Evolutionary conservation across 139 green algal species (phyloP).

Genomic region (Chlamydomonas sp.): DNA sequence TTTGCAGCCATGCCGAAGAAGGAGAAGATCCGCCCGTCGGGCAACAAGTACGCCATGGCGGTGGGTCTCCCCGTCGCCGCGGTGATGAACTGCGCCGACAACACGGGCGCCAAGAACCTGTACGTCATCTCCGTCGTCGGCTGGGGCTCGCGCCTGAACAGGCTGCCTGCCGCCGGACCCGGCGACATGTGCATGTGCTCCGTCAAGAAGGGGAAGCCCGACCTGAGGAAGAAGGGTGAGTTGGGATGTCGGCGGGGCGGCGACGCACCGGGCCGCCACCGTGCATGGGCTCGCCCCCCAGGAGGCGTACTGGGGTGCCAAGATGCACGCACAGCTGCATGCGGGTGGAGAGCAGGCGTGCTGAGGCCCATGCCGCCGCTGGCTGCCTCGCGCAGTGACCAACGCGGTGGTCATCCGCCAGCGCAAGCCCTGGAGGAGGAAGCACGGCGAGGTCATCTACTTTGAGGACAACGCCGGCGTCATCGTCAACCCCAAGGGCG

Average conservation of each 20-base stretch:
- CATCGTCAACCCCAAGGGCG: conserved; percentile 99
- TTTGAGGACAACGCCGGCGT: conserved; percentile 99
- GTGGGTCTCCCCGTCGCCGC: conserved; percentile 92
- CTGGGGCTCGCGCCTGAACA: conserved; percentile 92
- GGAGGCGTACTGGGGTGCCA: too few relatives aligned
- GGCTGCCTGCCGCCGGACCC: conserved; percentile 75
- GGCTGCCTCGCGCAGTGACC: conserved; percentile 52
- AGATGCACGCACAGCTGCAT: too few relatives aligned
- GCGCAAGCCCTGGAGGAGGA: conserved; percentile 95
- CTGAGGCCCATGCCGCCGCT: too few relatives aligned
- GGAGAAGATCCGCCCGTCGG: conserved; percentile 50
- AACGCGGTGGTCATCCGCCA: conserved; percentile 95
- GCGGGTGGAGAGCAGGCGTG: too few relatives aligned
- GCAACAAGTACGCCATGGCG: conserved; percentile 98
- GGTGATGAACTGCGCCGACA: conserved; percentile 98
- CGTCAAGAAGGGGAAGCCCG: conserved; percentile 99
- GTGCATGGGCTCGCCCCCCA: too few relatives aligned
- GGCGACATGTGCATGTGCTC: conserved; percentile 99
- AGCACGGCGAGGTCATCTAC: conserved; percentile 98
- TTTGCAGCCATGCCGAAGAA: too few relatives aligned
- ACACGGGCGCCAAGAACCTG: conserved; percentile 98
- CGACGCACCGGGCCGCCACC: too few relatives aligned
- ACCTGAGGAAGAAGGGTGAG: conserved; percentile 97
- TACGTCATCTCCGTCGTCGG: conserved; percentile 95
- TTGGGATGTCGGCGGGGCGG: too few relatives aligned